Conservation (phyloP, 2,329 filamentous ascomycete genomes). For the Teratosphaeriaceae sp. region DNA sequence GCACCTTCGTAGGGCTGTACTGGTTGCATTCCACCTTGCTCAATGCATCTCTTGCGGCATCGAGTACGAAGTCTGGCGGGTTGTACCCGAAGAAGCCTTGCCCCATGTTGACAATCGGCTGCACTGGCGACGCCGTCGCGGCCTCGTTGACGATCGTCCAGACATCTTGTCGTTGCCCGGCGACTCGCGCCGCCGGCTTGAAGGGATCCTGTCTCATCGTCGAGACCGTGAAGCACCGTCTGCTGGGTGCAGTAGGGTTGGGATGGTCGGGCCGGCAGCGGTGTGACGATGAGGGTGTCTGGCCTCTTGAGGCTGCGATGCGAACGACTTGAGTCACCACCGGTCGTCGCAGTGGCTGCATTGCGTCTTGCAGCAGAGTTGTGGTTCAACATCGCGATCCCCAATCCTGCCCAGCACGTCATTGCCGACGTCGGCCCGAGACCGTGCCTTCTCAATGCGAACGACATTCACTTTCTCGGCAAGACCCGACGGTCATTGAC, state of each 20-base stretch:
- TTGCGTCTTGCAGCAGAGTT: too few species aligned
- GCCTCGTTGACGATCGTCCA: slow-evolving; percentile 64
- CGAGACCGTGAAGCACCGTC: slow-evolving; percentile 14
- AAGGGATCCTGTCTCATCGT: slow-evolving; percentile 32
- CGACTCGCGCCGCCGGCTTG: slow-evolving; percentile 49
- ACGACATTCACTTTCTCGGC: too few species aligned
- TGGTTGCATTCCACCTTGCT: slow-evolving; percentile 96
- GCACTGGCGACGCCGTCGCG: slow-evolving; percentile 55
- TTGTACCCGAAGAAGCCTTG: slow-evolving; percentile 88
- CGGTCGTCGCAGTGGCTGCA: too few species aligned
- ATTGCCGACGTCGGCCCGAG: too few species aligned
- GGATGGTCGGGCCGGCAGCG: neutral
- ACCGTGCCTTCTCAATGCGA: too few species aligned
- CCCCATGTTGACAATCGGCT: slow-evolving; percentile 64
- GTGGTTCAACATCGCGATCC: too few species aligned
- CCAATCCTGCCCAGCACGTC: too few species aligned
- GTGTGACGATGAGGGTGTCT: too few species aligned
- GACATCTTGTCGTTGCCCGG: slow-evolving; percentile 51
- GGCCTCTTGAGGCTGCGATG: too few species aligned
- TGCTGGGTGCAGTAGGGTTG: neutral
- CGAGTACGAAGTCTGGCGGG: slow-evolving; percentile 80
- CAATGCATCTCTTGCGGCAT: slow-evolving; percentile 84
- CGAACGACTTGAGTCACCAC: too few species aligned
- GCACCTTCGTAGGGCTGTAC: slow-evolving; percentile 83
- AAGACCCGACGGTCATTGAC: too few species aligned